Evolutionary conservation across 2,329 filamentous ascomycete genomes (phyloP).

Genomic region (Triangularia verruculosa): DNA sequence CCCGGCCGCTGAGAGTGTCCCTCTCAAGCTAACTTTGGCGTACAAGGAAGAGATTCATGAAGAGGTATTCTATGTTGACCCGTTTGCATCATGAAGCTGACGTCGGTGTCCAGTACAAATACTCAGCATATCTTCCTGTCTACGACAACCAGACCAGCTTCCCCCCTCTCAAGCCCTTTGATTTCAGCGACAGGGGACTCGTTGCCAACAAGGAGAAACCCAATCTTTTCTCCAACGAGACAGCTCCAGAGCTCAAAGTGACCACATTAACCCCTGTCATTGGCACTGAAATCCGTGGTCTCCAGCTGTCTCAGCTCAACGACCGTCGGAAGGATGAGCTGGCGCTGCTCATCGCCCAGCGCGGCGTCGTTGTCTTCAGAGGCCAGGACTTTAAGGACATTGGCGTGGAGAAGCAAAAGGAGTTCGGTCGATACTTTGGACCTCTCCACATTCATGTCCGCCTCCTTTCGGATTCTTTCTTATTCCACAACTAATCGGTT

Average conservation of each 20-base stretch:
- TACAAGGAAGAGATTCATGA: conserved; percentile 28
- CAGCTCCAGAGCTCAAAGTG: conserved; percentile 21
- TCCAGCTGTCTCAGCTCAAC: conserved; percentile 39
- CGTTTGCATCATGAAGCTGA: not conserved
- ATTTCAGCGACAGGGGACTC: conserved; percentile 33
- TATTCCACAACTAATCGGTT: not conserved
- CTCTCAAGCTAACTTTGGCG: conserved; percentile 23
- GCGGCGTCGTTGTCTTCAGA: conserved; percentile 39
- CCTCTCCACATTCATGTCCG: conserved; percentile 37
- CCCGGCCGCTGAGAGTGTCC: conserved; percentile 12
- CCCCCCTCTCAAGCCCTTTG: conserved; percentile 32
- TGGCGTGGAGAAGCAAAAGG: conserved; percentile 37
- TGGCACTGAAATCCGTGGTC: conserved; percentile 41
- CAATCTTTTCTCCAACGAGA: conserved; percentile 7
- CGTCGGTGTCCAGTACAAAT: conserved; percentile 23
- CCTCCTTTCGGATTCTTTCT: not conserved
- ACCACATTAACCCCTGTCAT: conserved; percentile 36
- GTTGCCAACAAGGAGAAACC: conserved; percentile 29
- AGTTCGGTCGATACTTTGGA: conserved; percentile 39
- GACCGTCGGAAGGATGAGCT: conserved; percentile 42
- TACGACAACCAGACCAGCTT: conserved; percentile 33
- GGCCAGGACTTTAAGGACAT: conserved; percentile 39
- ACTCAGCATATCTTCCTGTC: conserved; percentile 34
- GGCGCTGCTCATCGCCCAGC: conserved; percentile 41
- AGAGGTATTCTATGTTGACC: conserved; percentile 13